Conservation (phyloP, 305 asterid genomes). For the Fraxinus sp. region DNA sequence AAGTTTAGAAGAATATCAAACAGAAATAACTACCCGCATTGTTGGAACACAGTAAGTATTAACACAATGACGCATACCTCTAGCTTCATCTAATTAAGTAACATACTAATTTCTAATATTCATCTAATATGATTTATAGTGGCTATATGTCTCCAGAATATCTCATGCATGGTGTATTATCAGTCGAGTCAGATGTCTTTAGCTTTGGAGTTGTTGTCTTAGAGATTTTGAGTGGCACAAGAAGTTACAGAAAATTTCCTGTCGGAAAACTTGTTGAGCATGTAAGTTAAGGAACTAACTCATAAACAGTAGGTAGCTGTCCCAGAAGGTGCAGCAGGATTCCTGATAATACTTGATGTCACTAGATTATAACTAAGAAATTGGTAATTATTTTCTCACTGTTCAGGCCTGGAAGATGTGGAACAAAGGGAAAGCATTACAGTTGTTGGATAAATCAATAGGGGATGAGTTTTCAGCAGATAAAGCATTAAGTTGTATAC, state of each 20-base stretch:
- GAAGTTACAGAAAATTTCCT: background rate
- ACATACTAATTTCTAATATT: background rate
- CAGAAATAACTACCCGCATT: background rate
- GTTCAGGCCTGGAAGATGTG: constrained; percentile 22
- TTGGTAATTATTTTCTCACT: background rate
- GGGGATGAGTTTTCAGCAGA: constrained; percentile 11
- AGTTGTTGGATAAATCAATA: constrained; percentile 24
- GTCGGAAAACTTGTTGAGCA: background rate
- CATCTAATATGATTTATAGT: constrained; percentile 14
- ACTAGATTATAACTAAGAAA: background rate
- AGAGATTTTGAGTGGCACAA: constrained; percentile 29
- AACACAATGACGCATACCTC: background rate
- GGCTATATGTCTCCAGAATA: constrained; percentile 36
- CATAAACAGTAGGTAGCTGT: background rate
- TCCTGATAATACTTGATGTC: background rate
- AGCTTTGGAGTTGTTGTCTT: constrained; percentile 34
- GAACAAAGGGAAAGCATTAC: constrained; percentile 14
- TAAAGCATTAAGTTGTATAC: constrained; percentile 27
- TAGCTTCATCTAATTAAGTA: background rate
- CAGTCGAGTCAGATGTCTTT: constrained; percentile 31
- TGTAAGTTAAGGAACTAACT: constrained; percentile 24
- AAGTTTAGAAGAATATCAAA: constrained; percentile 8
- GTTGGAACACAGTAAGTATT: constrained; percentile 30
- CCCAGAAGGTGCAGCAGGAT: background rate
- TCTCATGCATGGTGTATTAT: background rate